Evolutionary conservation across 139 green algal genomes (phyloP), one percentile per base, ranked within the genome.

Genomic region (Auxenochlorella pyrenoidosa): DNA sequence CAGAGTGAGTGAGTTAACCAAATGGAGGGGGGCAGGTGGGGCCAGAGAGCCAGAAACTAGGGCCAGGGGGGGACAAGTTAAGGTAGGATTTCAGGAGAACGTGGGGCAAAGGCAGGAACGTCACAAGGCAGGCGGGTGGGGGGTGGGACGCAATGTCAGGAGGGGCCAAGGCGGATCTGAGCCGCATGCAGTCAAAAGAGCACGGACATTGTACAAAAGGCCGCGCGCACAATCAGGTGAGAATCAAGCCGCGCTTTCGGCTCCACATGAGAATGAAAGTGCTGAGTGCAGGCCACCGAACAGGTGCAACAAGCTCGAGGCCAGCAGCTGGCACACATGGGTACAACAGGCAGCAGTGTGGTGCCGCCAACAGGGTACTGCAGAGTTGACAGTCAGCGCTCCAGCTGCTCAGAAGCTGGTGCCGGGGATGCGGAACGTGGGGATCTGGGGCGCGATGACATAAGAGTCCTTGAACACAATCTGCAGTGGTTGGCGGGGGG

Each of bases 381-480:
- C 10, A 8, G 1, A 0, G 32, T 12, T 32, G 30, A 32, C 34
- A 73, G 32, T 28, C 15, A 32, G 32, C 32, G 32, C 32, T 18
- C n/a, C 16, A 73, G 66, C 13, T 73, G 41, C 28, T 80, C 41
- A 80, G 40, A 80, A 59, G 40, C 28, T 60, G 40, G 75, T 80
- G 24, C 75, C 75, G 22, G 75, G 75, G 41, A 80, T 80, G 5
- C 54, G 54, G 40, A 80, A 80, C 4, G 32, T 59, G 41, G 75
- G 75, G 41, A 80, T 60, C 40, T 58, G 28, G 75, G 75, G 66
- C 36, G 75, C 75, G 75, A 80, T 80, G 75, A 80, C 75, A 24
- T 80, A 80, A 10, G 24, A 40, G 75, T 44, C 41, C 75, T 80
- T 80, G 34, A 26, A 58, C 12, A 41, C 54, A 40, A 80, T 63